A percentile compares a stretch with the other conserved stretches of the same genome.
These are phyloP conservation scores for Funneliformis geosporum DNA, from an alignment of 192 early-diverging fungal species.

Conservation along the genomic window DNA sequence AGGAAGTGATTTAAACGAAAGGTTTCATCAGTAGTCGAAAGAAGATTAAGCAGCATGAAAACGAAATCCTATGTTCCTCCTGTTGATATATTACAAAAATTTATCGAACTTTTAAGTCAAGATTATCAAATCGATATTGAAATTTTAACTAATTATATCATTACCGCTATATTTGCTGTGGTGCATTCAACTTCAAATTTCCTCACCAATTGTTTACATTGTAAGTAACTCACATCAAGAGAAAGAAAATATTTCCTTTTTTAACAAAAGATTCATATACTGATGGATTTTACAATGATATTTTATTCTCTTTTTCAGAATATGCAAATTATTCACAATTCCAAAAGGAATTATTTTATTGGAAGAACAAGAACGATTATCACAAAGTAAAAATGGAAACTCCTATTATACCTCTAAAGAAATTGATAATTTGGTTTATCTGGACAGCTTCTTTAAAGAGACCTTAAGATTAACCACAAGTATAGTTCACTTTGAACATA, in stretches of 20 bases:
- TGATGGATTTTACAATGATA: no score
- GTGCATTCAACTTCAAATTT: background rate
- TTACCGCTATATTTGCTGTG: conserved; percentile 6
- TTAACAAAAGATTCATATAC: no score
- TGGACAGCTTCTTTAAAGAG: conserved; percentile 15
- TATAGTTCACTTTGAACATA: background rate
- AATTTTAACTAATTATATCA: background rate
- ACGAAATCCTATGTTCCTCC: background rate
- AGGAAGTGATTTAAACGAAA: background rate
- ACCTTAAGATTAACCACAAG: background rate
- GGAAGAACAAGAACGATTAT: conserved; percentile 6
- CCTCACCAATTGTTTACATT: background rate
- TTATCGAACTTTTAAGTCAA: background rate
- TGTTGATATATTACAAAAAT: background rate
- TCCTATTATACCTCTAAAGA: background rate
- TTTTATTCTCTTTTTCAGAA: background rate
- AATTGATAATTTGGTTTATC: background rate
- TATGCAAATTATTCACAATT: background rate
- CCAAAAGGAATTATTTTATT: conserved; percentile 1
- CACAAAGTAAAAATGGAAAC: background rate
- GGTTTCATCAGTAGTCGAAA: background rate
- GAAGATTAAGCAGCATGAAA: background rate
- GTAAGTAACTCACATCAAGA: no score
- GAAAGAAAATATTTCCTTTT: no score
- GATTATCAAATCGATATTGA: background rate